A percentile compares a stretch with the other conserved stretches of the same genome.
Evolutionary conservation across 164 flowering plant genomes (phyloP).

Genomic region (Kalanchoe fedtschenkoi): DNA sequence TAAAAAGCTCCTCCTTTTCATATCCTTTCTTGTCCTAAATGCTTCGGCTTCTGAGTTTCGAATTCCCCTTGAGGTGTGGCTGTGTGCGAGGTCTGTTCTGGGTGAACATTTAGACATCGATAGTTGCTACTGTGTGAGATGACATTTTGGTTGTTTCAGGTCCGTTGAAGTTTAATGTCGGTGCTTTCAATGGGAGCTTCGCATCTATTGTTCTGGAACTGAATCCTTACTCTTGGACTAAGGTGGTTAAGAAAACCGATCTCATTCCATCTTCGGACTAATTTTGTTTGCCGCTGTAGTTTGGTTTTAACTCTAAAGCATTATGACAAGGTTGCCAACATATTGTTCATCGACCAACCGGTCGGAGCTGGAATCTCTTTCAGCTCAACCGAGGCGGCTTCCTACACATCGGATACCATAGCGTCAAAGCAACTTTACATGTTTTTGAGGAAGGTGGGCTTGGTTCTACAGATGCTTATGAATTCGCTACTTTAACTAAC

Average conservation of each 20-base stretch:
- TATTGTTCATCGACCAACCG: conserved; percentile 31
- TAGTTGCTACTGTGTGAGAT: background rate
- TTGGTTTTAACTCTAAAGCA: background rate
- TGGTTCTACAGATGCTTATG: background rate
- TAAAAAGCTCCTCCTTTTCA: no score
- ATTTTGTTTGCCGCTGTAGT: background rate
- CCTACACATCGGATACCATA: conserved; percentile 8
- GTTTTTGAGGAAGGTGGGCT: conserved; percentile 16
- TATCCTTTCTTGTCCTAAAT: no score
- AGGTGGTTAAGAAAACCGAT: conserved; percentile 11
- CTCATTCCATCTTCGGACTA: background rate
- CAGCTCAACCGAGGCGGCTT: conserved; percentile 10
- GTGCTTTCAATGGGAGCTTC: conserved; percentile 12
- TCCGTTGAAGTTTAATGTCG: conserved; percentile 14
- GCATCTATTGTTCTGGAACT: conserved; percentile 3
- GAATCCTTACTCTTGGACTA: conserved; percentile 22
- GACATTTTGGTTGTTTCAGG: conserved; percentile 10
- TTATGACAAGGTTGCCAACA: conserved; percentile 22
- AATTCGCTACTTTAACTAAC: background rate
- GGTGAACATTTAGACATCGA: background rate
- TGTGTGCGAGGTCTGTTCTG: no score
- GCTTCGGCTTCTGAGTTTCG: no score
- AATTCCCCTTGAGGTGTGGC: no score
- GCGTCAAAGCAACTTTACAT: conserved; percentile 8
- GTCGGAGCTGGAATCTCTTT: conserved; percentile 36